phyloP scores from a whole-genome alignment of 73 alveolate genomes.

The Diophrys sp. region DNA sequence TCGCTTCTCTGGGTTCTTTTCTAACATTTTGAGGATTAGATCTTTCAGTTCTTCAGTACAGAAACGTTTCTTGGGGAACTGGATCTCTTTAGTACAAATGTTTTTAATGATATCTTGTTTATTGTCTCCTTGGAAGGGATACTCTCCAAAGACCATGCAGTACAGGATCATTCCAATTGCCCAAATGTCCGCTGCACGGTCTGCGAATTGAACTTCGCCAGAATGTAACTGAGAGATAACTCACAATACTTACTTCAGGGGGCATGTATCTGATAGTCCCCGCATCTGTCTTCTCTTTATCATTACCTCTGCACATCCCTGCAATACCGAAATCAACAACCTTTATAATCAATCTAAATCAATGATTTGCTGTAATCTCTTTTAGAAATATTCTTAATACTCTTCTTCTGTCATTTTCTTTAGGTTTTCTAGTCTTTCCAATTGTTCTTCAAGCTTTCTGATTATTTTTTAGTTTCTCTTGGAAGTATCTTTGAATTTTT shows the following conservation, averaged over 20 bases:
- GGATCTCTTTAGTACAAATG: too few species aligned
- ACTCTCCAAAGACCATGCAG: slow-evolving; percentile 48
- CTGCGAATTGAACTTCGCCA: slow-evolving; percentile 4
- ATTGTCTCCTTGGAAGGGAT: slow-evolving; percentile 69
- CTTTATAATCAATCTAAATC: slow-evolving; percentile 45
- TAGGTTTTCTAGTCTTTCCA: too few species aligned
- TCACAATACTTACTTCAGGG: slow-evolving; percentile 26
- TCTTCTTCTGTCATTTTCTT: too few species aligned
- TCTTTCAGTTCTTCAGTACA: too few species aligned
- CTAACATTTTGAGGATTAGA: too few species aligned
- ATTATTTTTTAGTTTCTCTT: too few species aligned
- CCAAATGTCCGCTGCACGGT: slow-evolving; percentile 71
- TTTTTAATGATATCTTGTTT: slow-evolving; percentile 19
- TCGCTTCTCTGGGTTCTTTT: too few species aligned
- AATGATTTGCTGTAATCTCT: too few species aligned
- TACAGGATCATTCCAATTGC: slow-evolving; percentile 69
- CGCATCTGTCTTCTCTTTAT: slow-evolving; percentile 38
- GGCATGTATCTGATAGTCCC: slow-evolving; percentile 54
- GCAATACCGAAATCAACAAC: slow-evolving; percentile 75
- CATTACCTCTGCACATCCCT: slow-evolving; percentile 30
- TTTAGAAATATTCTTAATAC: too few species aligned
- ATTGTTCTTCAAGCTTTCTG: too few species aligned
- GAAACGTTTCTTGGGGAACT: too few species aligned
- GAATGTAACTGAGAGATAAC: neutral
- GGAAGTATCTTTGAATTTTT: too few species aligned